phyloP scores from a whole-genome alignment of 192 early-diverging fungal genomes.

The Diversispora eburnea region DNA sequence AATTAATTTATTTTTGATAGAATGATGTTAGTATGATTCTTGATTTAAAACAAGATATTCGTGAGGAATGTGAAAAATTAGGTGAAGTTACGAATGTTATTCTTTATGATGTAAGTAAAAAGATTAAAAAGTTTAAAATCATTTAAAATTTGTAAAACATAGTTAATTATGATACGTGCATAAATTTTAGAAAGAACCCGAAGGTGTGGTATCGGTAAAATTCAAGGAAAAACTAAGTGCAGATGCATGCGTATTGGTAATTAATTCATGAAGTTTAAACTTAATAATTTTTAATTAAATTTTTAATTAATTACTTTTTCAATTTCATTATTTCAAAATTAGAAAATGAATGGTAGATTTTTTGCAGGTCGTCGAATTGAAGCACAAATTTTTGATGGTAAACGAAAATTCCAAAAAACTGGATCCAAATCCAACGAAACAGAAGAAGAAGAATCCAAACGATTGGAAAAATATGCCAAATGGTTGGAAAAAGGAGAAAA shows the following conservation, averaged over 20 bases:
- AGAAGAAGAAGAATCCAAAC: conserved; percentile 69
- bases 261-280: not conserved
- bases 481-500: conserved; percentile 87
- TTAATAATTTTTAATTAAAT: conserved; percentile 1
- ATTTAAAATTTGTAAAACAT: conserved; percentile 42
- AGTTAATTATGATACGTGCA: conserved; percentile 21
- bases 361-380: conserved; percentile 81
- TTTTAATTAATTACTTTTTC: not conserved
- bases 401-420: conserved; percentile 67
- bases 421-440: conserved; percentile 53
- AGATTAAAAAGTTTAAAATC: conserved; percentile 1
- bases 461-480: conserved; percentile 82
- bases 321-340: not conserved
- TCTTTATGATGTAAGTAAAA: conserved; percentile 82
- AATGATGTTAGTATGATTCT: conserved; percentile 81
- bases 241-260: conserved; percentile 79
- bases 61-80: conserved; percentile 88
- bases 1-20: conserved; percentile 31
- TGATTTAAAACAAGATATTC: conserved; percentile 91
- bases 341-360: conserved; percentile 88
- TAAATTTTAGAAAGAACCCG: conserved; percentile 56
- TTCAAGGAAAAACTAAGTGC: conserved; percentile 82
- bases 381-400: conserved; percentile 79
- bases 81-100: conserved; percentile 94
- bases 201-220: conserved; percentile 84